Conservation (phyloP, 1,139 yeast genomes). For the Meyerozyma sp. region DNA sequence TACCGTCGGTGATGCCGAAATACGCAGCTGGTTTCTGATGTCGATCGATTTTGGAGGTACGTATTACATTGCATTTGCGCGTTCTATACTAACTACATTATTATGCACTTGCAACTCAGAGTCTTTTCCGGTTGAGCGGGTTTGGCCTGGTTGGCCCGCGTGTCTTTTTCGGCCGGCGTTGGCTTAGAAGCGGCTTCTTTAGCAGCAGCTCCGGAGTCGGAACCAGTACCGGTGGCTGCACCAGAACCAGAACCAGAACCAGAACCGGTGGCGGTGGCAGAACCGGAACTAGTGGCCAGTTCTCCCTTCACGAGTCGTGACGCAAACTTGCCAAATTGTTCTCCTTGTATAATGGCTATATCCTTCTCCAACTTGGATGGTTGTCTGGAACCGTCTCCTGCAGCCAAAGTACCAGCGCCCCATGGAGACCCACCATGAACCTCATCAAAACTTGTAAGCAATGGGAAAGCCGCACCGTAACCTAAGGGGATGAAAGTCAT, state of each 20-base stretch:
- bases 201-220: background rate
- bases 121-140: background rate
- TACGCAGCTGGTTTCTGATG: background rate
- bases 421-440: slow-evolving; percentile 82
- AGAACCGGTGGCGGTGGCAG: background rate
- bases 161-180: background rate
- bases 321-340: slow-evolving; percentile 49
- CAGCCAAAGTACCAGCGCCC: slow-evolving; percentile 87
- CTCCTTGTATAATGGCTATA: slow-evolving; percentile 61
- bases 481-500: slow-evolving; percentile 78
- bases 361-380: slow-evolving; percentile 63
- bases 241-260: background rate
- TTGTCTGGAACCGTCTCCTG: slow-evolving; percentile 72
- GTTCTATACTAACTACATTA: background rate
- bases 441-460: slow-evolving; percentile 56
- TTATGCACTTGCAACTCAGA: background rate
- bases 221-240: too few species aligned
- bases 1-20: background rate
- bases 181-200: background rate
- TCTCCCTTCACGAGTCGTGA: slow-evolving; percentile 14
- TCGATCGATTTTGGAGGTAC: background rate
- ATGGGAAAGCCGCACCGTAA: slow-evolving; percentile 57
- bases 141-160: background rate
- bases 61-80: background rate
- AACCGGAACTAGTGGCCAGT: too few species aligned